These are phyloP conservation scores for Mortierella alpina DNA, from an alignment of 192 early-diverging fungal genomes.

Conservation along the genomic window DNA sequence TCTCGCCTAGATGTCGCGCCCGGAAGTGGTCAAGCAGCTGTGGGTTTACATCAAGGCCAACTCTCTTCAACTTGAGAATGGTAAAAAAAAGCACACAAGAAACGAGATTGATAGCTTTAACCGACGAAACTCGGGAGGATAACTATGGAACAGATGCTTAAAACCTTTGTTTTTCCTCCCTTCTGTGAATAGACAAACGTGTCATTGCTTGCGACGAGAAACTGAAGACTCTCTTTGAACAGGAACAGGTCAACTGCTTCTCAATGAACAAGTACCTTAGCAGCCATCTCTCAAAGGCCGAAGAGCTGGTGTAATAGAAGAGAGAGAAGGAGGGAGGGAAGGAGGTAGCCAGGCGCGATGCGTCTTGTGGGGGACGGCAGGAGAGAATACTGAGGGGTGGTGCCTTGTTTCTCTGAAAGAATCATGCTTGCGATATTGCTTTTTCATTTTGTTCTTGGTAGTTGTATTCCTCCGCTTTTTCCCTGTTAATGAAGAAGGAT, in stretches of 20 bases:
- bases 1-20: constrained; percentile 61
- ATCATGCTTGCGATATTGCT: no score
- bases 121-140: neutral
- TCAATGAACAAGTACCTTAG: constrained; percentile 69
- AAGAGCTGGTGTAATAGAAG: constrained; percentile 3
- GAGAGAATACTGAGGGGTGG: no score
- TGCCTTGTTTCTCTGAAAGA: no score
- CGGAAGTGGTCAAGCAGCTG: constrained; percentile 68
- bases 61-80: constrained; percentile 62
- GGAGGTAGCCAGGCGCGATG: no score
- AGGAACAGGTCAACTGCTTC: constrained; percentile 66
- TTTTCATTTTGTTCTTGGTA: no score
- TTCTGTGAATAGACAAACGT: constrained; percentile 53
- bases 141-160: neutral
- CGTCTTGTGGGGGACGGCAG: no score
- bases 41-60: constrained; percentile 72
- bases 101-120: neutral
- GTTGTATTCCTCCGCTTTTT: no score
- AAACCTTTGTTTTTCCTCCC: neutral
- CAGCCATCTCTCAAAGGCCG: constrained; percentile 64
- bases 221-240: constrained; percentile 60
- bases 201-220: constrained; percentile 64
- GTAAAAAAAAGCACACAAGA: constrained; percentile 5
- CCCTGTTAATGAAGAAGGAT: no score
- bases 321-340: neutral